Evolutionary conservation across 441 rosid genomes (phyloP), one percentile per base, ranked within the genome.

Genomic region (Mallotus repandus): DNA sequence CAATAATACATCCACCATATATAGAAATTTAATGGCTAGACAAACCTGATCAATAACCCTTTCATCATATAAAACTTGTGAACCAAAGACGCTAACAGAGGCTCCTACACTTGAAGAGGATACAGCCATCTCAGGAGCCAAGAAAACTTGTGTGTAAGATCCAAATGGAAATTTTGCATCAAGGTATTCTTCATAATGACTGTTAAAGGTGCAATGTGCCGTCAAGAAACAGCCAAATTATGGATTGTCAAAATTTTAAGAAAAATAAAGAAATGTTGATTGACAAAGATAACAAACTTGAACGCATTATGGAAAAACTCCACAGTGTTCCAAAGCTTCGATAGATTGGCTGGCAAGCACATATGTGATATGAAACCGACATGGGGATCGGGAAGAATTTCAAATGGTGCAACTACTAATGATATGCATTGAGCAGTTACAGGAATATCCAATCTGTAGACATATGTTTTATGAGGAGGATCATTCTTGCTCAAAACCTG

Each of bases 1-100:
- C 4, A 11, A 12, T 22, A 29, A 63, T 11, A 63, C 10, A 19
- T 22, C 5, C 45, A 66, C 15, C 43, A 6, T 49, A 49, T 10
- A 49, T 22, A 22, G 21, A 60, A 32, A 9, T 35, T 21, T 11
- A 50, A 21, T 52, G 15, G 73, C 58, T 48, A 22, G 66, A 66
- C 83, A 76, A 73, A 96, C 98, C 97, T 96, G 96, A 81, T 96
- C 97, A 66, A 96, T 90, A 83, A 93, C 88, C 79, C 86, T 92
- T 83, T 90, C 96, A 78, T 96, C 98, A 78, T 86, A 92, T 61
- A 96, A 84, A 79, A 90, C 58, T 81, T 93, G 97, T 22, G 98
- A 91, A 79, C 93, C 91, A 76, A 96, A 85, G 73, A 92, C 67
- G 84, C 87, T 82, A 86, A 93, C 71, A 65, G 99, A 92, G 76